These are phyloP conservation scores for Cruciata laevipes DNA, from an alignment of 257 asterid species.

Conservation along the genomic window DNA sequence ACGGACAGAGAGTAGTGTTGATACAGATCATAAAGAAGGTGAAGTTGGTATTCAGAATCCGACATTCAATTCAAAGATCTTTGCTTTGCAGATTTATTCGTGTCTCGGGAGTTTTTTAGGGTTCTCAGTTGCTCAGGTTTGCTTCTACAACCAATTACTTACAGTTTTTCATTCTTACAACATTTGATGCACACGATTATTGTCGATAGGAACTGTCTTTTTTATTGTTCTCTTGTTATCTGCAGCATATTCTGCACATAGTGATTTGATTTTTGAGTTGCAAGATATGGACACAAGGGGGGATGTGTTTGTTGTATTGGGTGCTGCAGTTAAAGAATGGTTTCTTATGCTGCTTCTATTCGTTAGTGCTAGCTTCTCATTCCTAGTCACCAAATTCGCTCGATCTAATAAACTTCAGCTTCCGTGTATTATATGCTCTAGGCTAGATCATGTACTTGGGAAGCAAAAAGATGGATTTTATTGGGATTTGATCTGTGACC, in stretches of 20 bases:
- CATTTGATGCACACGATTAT: background rate
- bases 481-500: slow-evolving; percentile 60
- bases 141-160: slow-evolving; percentile 1
- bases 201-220: background rate
- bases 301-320: slow-evolving; percentile 31
- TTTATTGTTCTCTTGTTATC: background rate
- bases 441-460: slow-evolving; percentile 72
- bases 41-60: background rate
- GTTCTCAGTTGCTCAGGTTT: slow-evolving; percentile 8
- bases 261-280: background rate
- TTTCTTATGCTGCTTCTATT: slow-evolving; percentile 59
- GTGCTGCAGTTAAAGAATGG: slow-evolving; percentile 81
- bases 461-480: slow-evolving; percentile 41
- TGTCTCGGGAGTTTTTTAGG: background rate
- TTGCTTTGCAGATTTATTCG: background rate
- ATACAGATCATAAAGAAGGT: background rate
- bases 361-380: slow-evolving; percentile 55
- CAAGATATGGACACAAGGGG: slow-evolving; percentile 35
- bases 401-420: slow-evolving; percentile 38
- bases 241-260: slow-evolving; percentile 2
- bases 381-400: slow-evolving; percentile 62
- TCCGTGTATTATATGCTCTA: slow-evolving; percentile 89
- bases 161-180: background rate
- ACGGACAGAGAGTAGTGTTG: background rate
- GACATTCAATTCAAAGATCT: background rate